Conservation (phyloP, 1,139 yeast genomes). For the Lodderomyces oxycetoniae region DNA sequence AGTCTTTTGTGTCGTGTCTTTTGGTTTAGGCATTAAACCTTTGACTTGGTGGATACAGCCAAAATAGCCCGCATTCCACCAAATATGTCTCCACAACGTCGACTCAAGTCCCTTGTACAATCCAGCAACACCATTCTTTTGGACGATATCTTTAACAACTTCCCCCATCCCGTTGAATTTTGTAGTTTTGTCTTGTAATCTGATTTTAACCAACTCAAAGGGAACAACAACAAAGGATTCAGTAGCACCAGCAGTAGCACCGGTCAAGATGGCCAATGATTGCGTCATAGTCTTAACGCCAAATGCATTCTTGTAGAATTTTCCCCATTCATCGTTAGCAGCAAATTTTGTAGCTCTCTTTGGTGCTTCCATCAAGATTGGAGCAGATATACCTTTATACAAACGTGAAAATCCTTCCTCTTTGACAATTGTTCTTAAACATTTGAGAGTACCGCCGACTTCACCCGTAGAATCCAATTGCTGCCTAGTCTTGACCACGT, state of each 20-base stretch:
- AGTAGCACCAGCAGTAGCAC: constrained; percentile 98
- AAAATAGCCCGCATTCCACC: constrained; percentile 98
- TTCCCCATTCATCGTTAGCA: constrained; percentile 96
- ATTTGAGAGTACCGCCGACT: constrained; percentile 80
- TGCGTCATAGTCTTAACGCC: constrained; percentile 72
- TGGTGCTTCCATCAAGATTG: constrained; percentile 99
- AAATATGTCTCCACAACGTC: constrained; percentile 92
- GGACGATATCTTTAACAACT: constrained; percentile 69
- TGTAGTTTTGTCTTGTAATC: constrained; percentile 85
- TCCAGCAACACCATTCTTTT: constrained; percentile 73
- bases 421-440: constrained; percentile 73
- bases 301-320: constrained; percentile 68
- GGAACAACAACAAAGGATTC: constrained; percentile 97
- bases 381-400: constrained; percentile 92
- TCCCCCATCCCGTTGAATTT: constrained; percentile 83
- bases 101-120: constrained; percentile 95
- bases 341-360: constrained; percentile 97
- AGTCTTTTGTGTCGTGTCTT: constrained; percentile 64
- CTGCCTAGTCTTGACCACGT: constrained; percentile 96
- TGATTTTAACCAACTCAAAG: constrained; percentile 80
- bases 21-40: constrained; percentile 71
- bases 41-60: constrained; percentile 91
- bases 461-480: constrained; percentile 71
- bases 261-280: constrained; percentile 81
- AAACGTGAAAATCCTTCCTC: constrained; percentile 82